Percentiles rank a stretch among this genome's conserved stretches.
Conservation (phyloP, 2,329 filamentous ascomycete genomes). For the Harringtonia lauricola region DNA sequence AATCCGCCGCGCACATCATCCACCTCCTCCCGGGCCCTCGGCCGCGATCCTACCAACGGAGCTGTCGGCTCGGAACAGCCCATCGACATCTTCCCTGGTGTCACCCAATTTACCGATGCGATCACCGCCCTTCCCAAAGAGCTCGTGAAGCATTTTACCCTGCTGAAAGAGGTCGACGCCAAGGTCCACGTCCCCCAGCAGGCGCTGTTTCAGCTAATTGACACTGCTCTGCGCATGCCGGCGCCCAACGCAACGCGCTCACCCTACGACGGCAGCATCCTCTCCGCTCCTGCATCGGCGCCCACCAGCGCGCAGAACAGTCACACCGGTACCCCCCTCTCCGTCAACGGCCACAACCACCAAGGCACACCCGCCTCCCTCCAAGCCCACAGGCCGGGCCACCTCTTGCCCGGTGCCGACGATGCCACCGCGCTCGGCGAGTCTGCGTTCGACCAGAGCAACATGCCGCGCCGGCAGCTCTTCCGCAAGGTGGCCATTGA, state of each 20-base stretch:
- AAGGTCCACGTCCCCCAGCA: constrained; percentile 88
- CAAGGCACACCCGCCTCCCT: background rate
- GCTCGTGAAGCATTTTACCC: constrained; percentile 87
- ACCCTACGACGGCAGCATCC: constrained; percentile 31
- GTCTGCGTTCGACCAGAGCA: constrained; percentile 40
- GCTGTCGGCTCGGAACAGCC: constrained; percentile 39
- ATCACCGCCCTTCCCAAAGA: constrained; percentile 89
- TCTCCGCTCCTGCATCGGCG: constrained; percentile 28
- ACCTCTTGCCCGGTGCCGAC: constrained; percentile 6
- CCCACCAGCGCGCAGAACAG: constrained; percentile 40
- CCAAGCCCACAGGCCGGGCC: background rate
- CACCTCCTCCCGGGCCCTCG: constrained; percentile 24
- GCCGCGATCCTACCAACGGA: constrained; percentile 23
- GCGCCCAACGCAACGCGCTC: constrained; percentile 31
- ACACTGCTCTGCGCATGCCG: constrained; percentile 45
- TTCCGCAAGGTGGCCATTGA: constrained; percentile 70
- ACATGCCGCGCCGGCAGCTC: constrained; percentile 57
- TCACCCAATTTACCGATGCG: constrained; percentile 76
- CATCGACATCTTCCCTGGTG: constrained; percentile 56
- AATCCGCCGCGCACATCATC: constrained; percentile 49
- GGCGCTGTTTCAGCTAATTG: constrained; percentile 64
- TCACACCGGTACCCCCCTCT: constrained; percentile 21
- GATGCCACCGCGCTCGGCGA: constrained; percentile 7
- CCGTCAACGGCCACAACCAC: constrained; percentile 20
- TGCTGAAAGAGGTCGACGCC: constrained; percentile 94